phyloP scores from a whole-genome alignment of 2,329 filamentous ascomycete genomes.

The Amauroascus verrucosus region DNA sequence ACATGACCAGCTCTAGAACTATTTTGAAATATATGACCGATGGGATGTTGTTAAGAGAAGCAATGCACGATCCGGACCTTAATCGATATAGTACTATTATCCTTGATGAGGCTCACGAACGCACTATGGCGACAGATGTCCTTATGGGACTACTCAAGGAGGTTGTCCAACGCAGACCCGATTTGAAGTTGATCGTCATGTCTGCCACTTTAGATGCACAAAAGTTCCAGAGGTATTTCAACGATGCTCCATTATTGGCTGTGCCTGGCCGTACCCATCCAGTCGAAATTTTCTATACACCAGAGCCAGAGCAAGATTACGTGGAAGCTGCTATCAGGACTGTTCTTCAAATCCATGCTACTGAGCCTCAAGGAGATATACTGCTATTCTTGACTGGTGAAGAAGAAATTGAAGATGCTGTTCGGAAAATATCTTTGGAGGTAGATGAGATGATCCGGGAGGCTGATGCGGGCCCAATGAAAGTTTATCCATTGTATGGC shows the following conservation, averaged over 20 bases:
- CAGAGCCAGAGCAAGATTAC: constrained; percentile 91
- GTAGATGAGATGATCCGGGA: constrained; percentile 85
- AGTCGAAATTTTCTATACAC: constrained; percentile 97
- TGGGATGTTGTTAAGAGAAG: constrained; percentile 93
- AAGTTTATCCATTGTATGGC: constrained; percentile 88
- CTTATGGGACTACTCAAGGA: constrained; percentile 94
- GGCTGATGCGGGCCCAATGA: constrained; percentile 79
- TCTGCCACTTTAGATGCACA: constrained; percentile 94
- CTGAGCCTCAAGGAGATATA: constrained; percentile 84
- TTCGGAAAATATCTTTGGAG: constrained; percentile 81
- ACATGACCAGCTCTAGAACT: constrained; percentile 78
- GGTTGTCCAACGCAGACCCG: constrained; percentile 66
- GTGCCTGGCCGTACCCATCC: constrained; percentile 92
- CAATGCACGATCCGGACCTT: constrained; percentile 90
- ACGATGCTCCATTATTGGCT: constrained; percentile 81
- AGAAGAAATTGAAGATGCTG: constrained; percentile 96
- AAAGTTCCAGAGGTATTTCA: constrained; percentile 97
- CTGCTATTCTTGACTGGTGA: constrained; percentile 93
- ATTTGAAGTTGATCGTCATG: constrained; percentile 98
- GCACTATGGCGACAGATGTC: constrained; percentile 93
- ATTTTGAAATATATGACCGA: constrained; percentile 99
- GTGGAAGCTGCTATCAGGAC: constrained; percentile 91
- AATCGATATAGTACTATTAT: constrained; percentile 94
- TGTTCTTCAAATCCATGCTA: constrained; percentile 91
- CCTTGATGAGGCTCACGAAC: constrained; percentile 95